phyloP scores from a whole-genome alignment of 345 rosid species.

The Nasturtium officinale region DNA sequence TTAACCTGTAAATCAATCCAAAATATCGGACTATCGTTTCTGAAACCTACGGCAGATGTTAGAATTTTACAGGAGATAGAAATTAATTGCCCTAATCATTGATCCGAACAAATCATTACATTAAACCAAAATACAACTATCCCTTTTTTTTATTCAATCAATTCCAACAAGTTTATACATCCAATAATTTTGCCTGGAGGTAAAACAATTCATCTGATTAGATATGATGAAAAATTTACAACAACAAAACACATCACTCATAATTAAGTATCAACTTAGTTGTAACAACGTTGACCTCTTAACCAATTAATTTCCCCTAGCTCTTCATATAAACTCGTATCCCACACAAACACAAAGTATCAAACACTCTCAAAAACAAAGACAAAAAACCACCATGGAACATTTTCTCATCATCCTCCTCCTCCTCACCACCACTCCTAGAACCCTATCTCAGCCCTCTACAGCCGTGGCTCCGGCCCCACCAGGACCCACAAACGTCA shows the following conservation, averaged over 20 bases:
- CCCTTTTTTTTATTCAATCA: background rate
- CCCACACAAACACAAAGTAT: slow-evolving; percentile 21
- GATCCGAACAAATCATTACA: background rate
- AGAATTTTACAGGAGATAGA: background rate
- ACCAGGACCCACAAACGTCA: slow-evolving; percentile 55
- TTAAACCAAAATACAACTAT: background rate
- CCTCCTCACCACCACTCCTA: slow-evolving; percentile 33
- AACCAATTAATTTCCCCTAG: slow-evolving; percentile 35
- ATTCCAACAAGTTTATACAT: background rate
- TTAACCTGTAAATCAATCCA: background rate
- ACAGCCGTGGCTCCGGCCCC: slow-evolving; percentile 48
- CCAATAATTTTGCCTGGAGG: slow-evolving; percentile 10
- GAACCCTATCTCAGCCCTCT: slow-evolving; percentile 36
- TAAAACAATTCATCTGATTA: slow-evolving; percentile 27
- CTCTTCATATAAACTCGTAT: slow-evolving; percentile 32
- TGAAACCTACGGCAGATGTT: background rate
- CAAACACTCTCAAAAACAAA: background rate
- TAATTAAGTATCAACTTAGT: slow-evolving; percentile 35
- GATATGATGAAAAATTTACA: slow-evolving; percentile 19
- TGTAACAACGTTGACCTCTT: slow-evolving; percentile 35
- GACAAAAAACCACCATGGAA: slow-evolving; percentile 29
- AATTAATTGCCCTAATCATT: background rate
- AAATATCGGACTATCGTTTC: background rate
- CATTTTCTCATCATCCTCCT: slow-evolving; percentile 25
- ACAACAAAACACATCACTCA: background rate